Percentiles rank a stretch among this genome's conserved stretches.
Conservation (phyloP, 495 filamentous ascomycete species). For the Aspergillus kassunensis region DNA sequence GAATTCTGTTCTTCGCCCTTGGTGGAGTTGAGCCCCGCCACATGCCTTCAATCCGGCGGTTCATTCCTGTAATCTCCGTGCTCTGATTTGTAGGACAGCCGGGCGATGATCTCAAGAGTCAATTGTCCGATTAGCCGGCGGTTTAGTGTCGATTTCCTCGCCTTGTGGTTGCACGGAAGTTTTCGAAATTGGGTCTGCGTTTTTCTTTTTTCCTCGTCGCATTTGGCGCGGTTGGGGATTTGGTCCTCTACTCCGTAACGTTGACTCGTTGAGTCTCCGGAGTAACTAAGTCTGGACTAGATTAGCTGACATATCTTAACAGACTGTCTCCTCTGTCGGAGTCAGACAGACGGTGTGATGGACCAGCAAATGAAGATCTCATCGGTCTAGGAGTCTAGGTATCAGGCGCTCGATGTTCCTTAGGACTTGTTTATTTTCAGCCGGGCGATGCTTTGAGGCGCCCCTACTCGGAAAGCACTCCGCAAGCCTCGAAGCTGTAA, state of each 20-base stretch:
- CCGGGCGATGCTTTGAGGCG: too few species aligned
- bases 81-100: conserved; percentile 26
- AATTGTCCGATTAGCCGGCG: conserved; percentile 25
- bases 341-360: conserved; percentile 1
- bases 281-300: too few species aligned
- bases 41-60: conserved; percentile 23
- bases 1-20: conserved; percentile 18
- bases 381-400: not conserved
- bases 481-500: too few species aligned
- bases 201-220: not conserved
- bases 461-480: not conserved
- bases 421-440: too few species aligned
- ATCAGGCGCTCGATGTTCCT: not conserved
- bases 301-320: too few species aligned
- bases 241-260: too few species aligned
- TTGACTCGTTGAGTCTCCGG: too few species aligned
- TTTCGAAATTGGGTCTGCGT: too few species aligned
- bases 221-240: not conserved
- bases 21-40: conserved; percentile 17
- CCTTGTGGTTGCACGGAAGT: conserved; percentile 8
- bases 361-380: not conserved
- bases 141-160: conserved; percentile 20
- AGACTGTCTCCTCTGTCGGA: too few species aligned
- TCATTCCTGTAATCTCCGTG: conserved; percentile 23
- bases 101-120: conserved; percentile 23